phyloP scores from a whole-genome alignment of 768 basidiomycete species.

The Porpolomopsis calyptriformis region DNA sequence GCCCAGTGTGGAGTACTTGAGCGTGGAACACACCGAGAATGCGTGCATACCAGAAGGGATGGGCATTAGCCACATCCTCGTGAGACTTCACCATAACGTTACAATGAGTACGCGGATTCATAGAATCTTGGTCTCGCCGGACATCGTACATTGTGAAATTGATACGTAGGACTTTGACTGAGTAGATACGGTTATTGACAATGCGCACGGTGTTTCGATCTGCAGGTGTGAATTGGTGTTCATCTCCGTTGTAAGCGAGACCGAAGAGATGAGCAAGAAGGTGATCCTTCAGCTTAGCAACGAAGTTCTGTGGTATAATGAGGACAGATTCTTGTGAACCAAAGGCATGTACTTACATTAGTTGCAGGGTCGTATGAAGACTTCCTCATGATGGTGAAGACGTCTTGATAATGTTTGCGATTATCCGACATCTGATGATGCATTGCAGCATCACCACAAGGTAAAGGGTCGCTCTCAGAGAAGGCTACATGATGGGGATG shows the following conservation, averaged over 20 bases:
- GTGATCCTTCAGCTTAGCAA: conserved; percentile 19
- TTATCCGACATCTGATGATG: conserved; percentile 17
- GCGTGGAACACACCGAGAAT: conserved; percentile 8
- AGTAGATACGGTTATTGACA: conserved; percentile 18
- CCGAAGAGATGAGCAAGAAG: conserved; percentile 18
- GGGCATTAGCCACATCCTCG: conserved; percentile 11
- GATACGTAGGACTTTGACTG: conserved; percentile 23
- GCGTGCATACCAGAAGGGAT: conserved; percentile 18
- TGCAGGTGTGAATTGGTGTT: conserved; percentile 9
- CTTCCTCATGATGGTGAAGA: neutral
- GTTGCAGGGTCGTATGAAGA: neutral
- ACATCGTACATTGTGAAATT: conserved; percentile 36
- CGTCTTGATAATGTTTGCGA: neutral
- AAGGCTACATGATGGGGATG: neutral
- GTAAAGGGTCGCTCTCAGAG: neutral
- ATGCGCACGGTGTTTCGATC: conserved; percentile 12
- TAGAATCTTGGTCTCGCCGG: conserved; percentile 24
- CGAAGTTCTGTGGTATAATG: conserved; percentile 15
- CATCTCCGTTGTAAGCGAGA: conserved; percentile 11
- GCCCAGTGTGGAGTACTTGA: conserved; percentile 4
- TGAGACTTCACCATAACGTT: conserved; percentile 26
- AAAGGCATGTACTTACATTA: neutral
- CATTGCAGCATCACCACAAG: neutral
- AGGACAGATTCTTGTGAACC: neutral
- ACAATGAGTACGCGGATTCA: conserved; percentile 24